Conservation (phyloP, 257 asterid genomes). For the Ophiorrhiza pumila region DNA sequence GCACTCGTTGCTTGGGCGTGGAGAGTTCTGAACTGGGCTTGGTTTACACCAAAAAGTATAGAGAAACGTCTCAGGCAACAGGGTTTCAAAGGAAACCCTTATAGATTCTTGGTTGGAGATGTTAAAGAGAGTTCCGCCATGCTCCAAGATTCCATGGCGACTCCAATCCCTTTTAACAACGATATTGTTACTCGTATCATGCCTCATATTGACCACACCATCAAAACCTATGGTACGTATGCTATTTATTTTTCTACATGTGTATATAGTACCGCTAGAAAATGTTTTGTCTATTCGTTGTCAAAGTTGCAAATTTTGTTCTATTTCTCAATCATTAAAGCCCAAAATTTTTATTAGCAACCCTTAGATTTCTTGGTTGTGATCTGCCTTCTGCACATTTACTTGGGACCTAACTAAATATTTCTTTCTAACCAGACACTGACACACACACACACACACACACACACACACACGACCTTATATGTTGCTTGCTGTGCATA, state of each 20-base stretch:
- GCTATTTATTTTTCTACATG: too few relatives aligned
- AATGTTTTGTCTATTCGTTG: too few relatives aligned
- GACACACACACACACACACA: too few relatives aligned
- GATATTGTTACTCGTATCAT: slow-evolving; percentile 18
- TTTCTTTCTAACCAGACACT: not conserved
- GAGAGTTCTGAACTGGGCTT: slow-evolving; percentile 19
- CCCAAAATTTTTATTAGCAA: not conserved
- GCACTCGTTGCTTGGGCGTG: slow-evolving; percentile 16
- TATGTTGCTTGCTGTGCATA: too few relatives aligned
- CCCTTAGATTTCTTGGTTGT: not conserved
- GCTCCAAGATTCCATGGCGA: slow-evolving; percentile 18
- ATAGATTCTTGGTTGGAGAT: slow-evolving; percentile 12
- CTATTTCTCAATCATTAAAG: too few relatives aligned
- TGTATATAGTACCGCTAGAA: too few relatives aligned
- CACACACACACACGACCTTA: too few relatives aligned
- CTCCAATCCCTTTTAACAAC: slow-evolving; percentile 17
- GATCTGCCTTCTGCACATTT: not conserved
- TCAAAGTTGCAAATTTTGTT: too few relatives aligned
- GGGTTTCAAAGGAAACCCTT: slow-evolving; percentile 29
- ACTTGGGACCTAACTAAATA: not conserved
- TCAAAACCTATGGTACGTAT: slow-evolving; percentile 19
- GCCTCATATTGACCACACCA: slow-evolving; percentile 23
- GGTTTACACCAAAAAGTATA: slow-evolving; percentile 25
- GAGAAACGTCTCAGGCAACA: slow-evolving; percentile 26
- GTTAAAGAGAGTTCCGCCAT: slow-evolving; percentile 8